A percentile compares a stretch with the other conserved stretches of the same genome.
These are phyloP conservation scores for Talaromyces borbonicus DNA, from an alignment of 495 filamentous ascomycete species.

Conservation along the genomic window DNA sequence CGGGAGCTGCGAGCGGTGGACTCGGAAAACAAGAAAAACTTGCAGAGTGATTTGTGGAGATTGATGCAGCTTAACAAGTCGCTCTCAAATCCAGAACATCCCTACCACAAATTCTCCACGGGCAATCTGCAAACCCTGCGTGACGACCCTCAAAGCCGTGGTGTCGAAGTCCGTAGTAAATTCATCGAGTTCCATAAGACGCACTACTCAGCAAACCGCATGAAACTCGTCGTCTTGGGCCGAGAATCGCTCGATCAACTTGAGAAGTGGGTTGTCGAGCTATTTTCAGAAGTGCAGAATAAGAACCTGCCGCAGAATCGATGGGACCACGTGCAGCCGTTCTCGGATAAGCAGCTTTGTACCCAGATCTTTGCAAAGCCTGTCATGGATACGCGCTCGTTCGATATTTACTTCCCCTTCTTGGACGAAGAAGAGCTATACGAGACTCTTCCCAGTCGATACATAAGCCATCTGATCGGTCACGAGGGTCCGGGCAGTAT, in stretches of 20 bases:
- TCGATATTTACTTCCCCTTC: slow-evolving; percentile 85
- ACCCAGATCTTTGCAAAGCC: slow-evolving; percentile 90
- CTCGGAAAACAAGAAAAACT: slow-evolving; percentile 99
- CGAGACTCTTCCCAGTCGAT: slow-evolving; percentile 77
- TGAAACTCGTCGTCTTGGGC: slow-evolving; percentile 90
- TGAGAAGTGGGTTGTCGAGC: slow-evolving; percentile 77
- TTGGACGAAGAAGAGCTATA: slow-evolving; percentile 78
- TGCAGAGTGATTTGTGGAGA: slow-evolving; percentile 92
- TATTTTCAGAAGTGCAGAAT: slow-evolving; percentile 77
- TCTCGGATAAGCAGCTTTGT: slow-evolving; percentile 55
- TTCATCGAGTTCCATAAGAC: slow-evolving; percentile 89
- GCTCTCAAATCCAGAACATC: slow-evolving; percentile 79
- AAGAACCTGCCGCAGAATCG: slow-evolving; percentile 73
- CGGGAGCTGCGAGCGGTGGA: slow-evolving; percentile 89
- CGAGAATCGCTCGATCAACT: slow-evolving; percentile 81
- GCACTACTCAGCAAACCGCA: slow-evolving; percentile 90
- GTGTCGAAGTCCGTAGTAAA: slow-evolving; percentile 81
- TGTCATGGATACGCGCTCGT: slow-evolving; percentile 80
- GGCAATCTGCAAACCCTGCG: slow-evolving; percentile 87
- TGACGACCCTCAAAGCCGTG: slow-evolving; percentile 67
- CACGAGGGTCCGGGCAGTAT: slow-evolving; percentile 97
- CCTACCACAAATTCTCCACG: slow-evolving; percentile 94
- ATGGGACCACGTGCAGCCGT: slow-evolving; percentile 68
- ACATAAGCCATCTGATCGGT: slow-evolving; percentile 87
- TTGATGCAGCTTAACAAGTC: slow-evolving; percentile 87